These are phyloP conservation scores for Hypoxylon sp. DNA, from an alignment of 2,329 filamentous ascomycete genomes.

Conservation along the genomic window DNA sequence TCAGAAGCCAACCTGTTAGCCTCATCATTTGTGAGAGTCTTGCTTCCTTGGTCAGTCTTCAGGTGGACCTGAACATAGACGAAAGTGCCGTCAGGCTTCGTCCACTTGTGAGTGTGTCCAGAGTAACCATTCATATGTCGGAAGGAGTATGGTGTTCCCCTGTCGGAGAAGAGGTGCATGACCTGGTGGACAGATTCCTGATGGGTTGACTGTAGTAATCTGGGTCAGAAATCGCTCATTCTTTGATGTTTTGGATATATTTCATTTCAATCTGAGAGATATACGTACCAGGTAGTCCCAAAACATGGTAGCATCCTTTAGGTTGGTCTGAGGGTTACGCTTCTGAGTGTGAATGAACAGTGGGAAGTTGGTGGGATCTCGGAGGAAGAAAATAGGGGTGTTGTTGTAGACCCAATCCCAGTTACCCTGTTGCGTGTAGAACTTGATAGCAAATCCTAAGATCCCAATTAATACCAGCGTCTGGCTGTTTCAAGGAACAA, in stretches of 20 bases:
- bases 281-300: conserved; percentile 59
- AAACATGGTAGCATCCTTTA: conserved; percentile 74
- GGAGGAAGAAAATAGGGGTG: conserved; percentile 81
- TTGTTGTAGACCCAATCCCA: conserved; percentile 84
- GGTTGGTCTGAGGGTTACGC: conserved; percentile 77
- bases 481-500: background rate
- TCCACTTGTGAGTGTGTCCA: conserved; percentile 76
- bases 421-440: conserved; percentile 79
- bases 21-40: conserved; percentile 70
- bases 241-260: background rate
- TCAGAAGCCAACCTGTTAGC: conserved; percentile 66
- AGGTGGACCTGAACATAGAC: conserved; percentile 75
- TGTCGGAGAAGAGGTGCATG: conserved; percentile 75
- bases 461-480: conserved; percentile 22
- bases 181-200: conserved; percentile 73
- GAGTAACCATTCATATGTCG: conserved; percentile 77
- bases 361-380: conserved; percentile 81
- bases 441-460: conserved; percentile 75
- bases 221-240: conserved; percentile 10
- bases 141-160: conserved; percentile 74
- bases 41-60: conserved; percentile 72
- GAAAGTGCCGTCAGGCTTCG: conserved; percentile 74
- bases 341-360: conserved; percentile 84
- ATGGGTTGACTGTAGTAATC: conserved; percentile 59
- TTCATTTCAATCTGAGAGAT: background rate